Conservation (phyloP, 345 rosid genomes). For the Melastoma malabathricum region DNA sequence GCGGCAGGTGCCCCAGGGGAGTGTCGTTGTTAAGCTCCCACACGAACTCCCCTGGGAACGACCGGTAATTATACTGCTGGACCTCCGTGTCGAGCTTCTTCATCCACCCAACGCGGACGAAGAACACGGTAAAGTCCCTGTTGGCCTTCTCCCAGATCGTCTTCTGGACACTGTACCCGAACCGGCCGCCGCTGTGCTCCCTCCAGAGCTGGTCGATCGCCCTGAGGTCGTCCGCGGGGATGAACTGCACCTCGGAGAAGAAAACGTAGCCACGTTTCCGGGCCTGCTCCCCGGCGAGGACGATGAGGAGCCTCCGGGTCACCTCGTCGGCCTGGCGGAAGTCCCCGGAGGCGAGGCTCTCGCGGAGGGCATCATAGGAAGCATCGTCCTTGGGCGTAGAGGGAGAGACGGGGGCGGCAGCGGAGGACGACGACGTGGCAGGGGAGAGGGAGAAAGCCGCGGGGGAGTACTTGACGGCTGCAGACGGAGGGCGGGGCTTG, state of each 20-base stretch:
- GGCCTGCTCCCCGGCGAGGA: slow-evolving; percentile 66
- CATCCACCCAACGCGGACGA: slow-evolving; percentile 89
- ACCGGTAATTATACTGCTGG: slow-evolving; percentile 69
- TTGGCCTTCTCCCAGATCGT: slow-evolving; percentile 45
- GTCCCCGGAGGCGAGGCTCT: slow-evolving; percentile 45
- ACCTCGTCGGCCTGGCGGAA: slow-evolving; percentile 86
- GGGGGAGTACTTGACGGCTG: slow-evolving; percentile 12
- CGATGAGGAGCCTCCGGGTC: slow-evolving; percentile 70
- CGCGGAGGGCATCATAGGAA: slow-evolving; percentile 49
- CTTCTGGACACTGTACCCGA: slow-evolving; percentile 80
- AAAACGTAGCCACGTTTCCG: slow-evolving; percentile 74
- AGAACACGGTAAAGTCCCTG: slow-evolving; percentile 63
- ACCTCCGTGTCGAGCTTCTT: slow-evolving; percentile 83
- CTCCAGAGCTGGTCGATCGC: slow-evolving; percentile 74
- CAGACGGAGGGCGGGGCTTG: slow-evolving; percentile 10
- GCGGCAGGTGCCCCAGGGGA: slow-evolving; percentile 79
- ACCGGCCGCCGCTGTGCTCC: slow-evolving; percentile 45
- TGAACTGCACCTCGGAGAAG: slow-evolving; percentile 89
- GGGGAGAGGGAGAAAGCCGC: slow-evolving; percentile 11
- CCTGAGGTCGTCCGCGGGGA: slow-evolving; percentile 39
- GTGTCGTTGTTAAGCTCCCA: slow-evolving; percentile 77
- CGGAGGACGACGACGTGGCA: slow-evolving; percentile 12
- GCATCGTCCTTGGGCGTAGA: slow-evolving; percentile 28
- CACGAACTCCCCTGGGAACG: slow-evolving; percentile 66
- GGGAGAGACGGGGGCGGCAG: slow-evolving; percentile 15